Evolutionary conservation across 306 rosid species (phyloP).

Genomic region (Mimosa pudica): DNA sequence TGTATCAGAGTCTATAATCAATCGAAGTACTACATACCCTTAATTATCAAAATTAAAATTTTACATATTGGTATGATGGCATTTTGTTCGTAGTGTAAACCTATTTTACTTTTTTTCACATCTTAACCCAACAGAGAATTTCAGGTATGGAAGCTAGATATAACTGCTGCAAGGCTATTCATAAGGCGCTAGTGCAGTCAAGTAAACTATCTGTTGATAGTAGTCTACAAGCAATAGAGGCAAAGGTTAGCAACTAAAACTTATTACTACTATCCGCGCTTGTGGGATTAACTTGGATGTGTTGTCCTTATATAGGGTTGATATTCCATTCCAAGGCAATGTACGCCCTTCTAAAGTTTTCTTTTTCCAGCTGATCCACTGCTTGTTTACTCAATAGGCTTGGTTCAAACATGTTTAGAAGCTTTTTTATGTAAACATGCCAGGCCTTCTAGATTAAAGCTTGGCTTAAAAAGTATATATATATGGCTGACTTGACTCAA

Average conservation of each 20-base stretch:
- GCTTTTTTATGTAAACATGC: neutral
- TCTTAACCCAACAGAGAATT: constrained; percentile 14
- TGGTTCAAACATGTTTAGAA: neutral
- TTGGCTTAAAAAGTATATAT: neutral
- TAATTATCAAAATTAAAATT: neutral
- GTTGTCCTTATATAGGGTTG: neutral
- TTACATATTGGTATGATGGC: neutral
- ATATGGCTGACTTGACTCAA: too few relatives aligned
- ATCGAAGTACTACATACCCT: neutral
- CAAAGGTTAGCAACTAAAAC: constrained; percentile 61
- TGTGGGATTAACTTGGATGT: neutral
- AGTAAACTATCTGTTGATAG: constrained; percentile 57
- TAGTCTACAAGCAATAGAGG: constrained; percentile 51
- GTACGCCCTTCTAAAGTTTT: neutral
- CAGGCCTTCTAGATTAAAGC: neutral
- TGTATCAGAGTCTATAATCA: neutral
- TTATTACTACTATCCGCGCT: neutral
- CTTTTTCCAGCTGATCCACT: too few relatives aligned
- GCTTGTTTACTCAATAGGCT: too few relatives aligned
- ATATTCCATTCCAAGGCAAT: neutral
- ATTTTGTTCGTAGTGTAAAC: neutral
- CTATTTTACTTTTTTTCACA: neutral
- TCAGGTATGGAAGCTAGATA: constrained; percentile 91
- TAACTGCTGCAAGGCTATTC: constrained; percentile 77
- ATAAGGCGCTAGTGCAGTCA: constrained; percentile 56